These are phyloP conservation scores for Sorghum bicolor DNA, from an alignment of 176 grass and related monocot genomes.

Conservation along the genomic window Sorghum_bicolor_NCBIv3 NC_012872.2:5315501-5316000, in stretches of 20 bases:
- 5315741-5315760: constrained; percentile 37
- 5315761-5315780: constrained; percentile 31
- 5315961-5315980: background rate
- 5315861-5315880: background rate
- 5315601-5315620: constrained; percentile 35
- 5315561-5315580: constrained; percentile 31
- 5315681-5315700: constrained; percentile 21
- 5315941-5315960: background rate
- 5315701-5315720: constrained; percentile 45
- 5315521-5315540: constrained; percentile 71
- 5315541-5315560: constrained; percentile 51
- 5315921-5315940: constrained; percentile 45
- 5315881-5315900: constrained; percentile 10
- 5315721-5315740: constrained; percentile 26
- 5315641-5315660: constrained; percentile 42
- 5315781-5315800: background rate
- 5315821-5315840: background rate
- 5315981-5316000: background rate
- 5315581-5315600: constrained; percentile 43
- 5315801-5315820: background rate
- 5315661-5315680: constrained; percentile 44
- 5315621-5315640: constrained; percentile 46
- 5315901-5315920: background rate
- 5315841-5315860: background rate
- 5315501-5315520: constrained; percentile 33